These are phyloP conservation scores for Pelargonium fulgidum DNA, from an alignment of 441 rosid genomes.

Conservation along the genomic window DNA sequence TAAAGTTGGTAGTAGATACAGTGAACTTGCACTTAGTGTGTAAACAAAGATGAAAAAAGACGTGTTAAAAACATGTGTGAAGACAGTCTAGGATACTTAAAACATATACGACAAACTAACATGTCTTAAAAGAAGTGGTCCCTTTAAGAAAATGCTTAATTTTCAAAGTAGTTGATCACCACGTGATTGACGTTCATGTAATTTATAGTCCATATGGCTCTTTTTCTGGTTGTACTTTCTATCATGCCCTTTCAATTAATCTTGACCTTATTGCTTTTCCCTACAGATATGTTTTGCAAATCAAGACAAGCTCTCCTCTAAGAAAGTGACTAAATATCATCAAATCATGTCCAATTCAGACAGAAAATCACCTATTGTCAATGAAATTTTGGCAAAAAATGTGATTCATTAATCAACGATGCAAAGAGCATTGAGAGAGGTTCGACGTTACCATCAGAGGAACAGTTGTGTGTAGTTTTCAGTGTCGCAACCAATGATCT, in stretches of 20 bases:
- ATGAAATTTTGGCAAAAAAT: no score
- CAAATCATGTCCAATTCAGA: no score
- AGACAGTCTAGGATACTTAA: background rate
- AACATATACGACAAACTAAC: background rate
- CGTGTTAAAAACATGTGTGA: background rate
- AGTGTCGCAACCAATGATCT: background rate
- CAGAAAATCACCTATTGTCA: no score
- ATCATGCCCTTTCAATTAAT: background rate
- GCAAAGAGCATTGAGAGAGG: background rate
- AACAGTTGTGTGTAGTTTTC: background rate
- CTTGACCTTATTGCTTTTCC: background rate
- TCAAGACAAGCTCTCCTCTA: no score
- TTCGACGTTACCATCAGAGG: no score
- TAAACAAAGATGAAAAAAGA: no score
- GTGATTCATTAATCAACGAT: background rate
- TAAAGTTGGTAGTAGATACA: no score
- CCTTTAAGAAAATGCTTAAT: conserved; percentile 21
- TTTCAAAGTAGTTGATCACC: conserved; percentile 22
- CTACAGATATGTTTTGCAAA: no score
- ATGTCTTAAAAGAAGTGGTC: background rate
- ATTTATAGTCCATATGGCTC: background rate
- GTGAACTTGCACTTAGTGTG: no score
- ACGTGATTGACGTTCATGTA: conserved; percentile 22
- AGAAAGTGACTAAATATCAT: no score
- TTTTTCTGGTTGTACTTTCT: background rate